Evolutionary conservation across 345 rosid genomes (phyloP).

Genomic region (Populus ilicifolia): DNA sequence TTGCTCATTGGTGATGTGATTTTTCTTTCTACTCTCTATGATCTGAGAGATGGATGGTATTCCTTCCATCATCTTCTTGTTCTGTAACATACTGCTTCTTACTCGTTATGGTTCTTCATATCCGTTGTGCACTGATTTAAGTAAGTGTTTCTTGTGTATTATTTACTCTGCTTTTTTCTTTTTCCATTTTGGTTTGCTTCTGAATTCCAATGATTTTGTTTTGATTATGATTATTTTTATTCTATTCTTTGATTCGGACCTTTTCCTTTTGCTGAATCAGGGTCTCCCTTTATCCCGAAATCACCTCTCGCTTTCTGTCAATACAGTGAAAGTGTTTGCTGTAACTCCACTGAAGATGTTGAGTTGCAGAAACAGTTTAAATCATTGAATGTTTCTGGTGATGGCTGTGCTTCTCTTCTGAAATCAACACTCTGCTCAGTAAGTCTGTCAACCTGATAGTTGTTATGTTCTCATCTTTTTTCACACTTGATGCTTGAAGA

Average conservation of each 20-base stretch:
- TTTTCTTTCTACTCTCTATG: not conserved
- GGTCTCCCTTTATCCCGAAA: conserved; percentile 17
- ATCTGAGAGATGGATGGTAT: conserved; percentile 3
- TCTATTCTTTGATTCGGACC: not conserved
- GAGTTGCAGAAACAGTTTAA: conserved; percentile 25
- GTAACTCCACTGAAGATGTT: conserved; percentile 24
- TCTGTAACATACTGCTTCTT: conserved; percentile 1
- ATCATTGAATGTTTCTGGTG: conserved; percentile 22
- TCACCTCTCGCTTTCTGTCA: conserved; percentile 22
- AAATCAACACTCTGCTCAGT: conserved; percentile 28
- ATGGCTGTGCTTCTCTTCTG: conserved; percentile 22
- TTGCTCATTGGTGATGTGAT: not conserved
- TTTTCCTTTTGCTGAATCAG: conserved; percentile 12
- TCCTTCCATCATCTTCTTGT: not conserved
- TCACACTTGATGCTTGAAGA: not conserved
- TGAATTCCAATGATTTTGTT: not conserved
- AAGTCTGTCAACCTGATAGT: conserved; percentile 3
- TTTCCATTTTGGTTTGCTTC: not conserved
- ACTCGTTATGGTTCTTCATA: conserved; percentile 5
- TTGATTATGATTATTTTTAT: not conserved
- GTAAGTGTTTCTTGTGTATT: conserved; percentile 2
- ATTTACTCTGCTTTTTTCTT: not conserved
- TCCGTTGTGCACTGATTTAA: conserved; percentile 18
- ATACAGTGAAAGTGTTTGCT: conserved; percentile 28
- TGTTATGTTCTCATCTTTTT: not conserved